phyloP scores from a whole-genome alignment of 345 rosid genomes.

The Aquilaria sinensis region DNA sequence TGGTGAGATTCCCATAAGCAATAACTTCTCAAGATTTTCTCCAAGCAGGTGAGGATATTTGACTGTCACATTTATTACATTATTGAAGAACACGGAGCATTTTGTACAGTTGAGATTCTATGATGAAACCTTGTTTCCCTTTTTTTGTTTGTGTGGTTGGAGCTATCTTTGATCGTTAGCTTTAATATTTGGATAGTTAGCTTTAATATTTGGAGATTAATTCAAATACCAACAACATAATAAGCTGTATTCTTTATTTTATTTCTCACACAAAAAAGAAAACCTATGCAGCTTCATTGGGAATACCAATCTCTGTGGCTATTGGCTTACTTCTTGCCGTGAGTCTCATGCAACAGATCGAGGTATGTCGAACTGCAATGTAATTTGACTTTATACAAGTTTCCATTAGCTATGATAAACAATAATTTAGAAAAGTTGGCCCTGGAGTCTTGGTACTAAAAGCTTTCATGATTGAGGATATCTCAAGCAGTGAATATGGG shows the following conservation, averaged over 20 bases:
- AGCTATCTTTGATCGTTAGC: too few relatives aligned
- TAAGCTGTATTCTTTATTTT: background rate
- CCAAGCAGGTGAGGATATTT: constrained; percentile 45
- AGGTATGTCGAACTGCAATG: constrained; percentile 34
- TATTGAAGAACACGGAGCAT: too few relatives aligned
- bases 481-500: background rate
- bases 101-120: too few relatives aligned
- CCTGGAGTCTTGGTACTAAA: background rate
- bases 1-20: constrained; percentile 69
- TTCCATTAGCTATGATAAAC: background rate
- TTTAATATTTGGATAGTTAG: background rate
- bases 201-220: background rate
- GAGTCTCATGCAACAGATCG: constrained; percentile 49
- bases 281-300: constrained; percentile 61
- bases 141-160: background rate
- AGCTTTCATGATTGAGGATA: background rate
- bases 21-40: constrained; percentile 74
- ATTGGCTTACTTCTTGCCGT: constrained; percentile 68
- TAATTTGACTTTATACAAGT: background rate
- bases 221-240: background rate
- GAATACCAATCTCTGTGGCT: constrained; percentile 74
- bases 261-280: background rate
- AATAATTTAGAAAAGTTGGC: background rate
- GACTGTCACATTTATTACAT: background rate
- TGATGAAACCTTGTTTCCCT: background rate